These are phyloP conservation scores for Symbiotaphrina buchneri DNA, from an alignment of 495 filamentous ascomycete genomes.

Conservation along the genomic window DNA sequence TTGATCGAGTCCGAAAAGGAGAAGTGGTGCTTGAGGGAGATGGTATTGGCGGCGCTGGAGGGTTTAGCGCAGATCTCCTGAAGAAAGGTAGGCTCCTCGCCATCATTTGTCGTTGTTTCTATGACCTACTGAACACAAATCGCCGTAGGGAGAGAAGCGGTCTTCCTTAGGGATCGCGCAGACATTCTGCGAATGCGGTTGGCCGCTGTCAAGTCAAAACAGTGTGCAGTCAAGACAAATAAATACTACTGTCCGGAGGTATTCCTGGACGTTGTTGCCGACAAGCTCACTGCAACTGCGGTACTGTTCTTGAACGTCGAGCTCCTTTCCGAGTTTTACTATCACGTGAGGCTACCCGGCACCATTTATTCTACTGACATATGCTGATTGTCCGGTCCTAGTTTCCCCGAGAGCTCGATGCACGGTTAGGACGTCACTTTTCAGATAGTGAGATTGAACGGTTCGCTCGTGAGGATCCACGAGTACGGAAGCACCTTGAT, in stretches of 20 bases:
- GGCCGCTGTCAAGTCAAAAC: slow-evolving; percentile 61
- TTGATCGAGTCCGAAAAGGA: slow-evolving; percentile 70
- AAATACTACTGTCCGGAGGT: slow-evolving; percentile 96
- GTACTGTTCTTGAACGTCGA: slow-evolving; percentile 97
- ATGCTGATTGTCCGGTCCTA: too few species aligned
- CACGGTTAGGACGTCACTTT: slow-evolving; percentile 63
- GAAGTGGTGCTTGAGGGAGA: slow-evolving; percentile 68
- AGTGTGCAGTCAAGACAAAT: slow-evolving; percentile 60
- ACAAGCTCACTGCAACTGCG: slow-evolving; percentile 83
- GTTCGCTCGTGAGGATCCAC: slow-evolving; percentile 83
- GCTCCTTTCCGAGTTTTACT: slow-evolving; percentile 89
- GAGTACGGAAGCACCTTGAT: slow-evolving; percentile 71
- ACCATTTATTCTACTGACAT: slow-evolving; percentile 1
- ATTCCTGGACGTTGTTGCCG: slow-evolving; percentile 89
- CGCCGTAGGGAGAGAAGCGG: slow-evolving; percentile 56
- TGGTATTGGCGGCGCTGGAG: slow-evolving; percentile 64
- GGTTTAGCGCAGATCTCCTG: slow-evolving; percentile 68
- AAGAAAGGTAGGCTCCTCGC: slow-evolving; percentile 34
- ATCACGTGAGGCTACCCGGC: slow-evolving; percentile 30
- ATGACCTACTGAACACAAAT: neutral
- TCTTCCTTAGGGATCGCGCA: slow-evolving; percentile 79
- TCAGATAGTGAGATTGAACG: slow-evolving; percentile 58
- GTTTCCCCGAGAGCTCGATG: slow-evolving; percentile 83
- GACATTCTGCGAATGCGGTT: slow-evolving; percentile 82
- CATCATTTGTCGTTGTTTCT: neutral